Percentiles rank a stretch among this genome's conserved stretches.
phyloP scores from a whole-genome alignment of 2,329 filamentous ascomycete genomes.

The Zasmidium angulare region DNA sequence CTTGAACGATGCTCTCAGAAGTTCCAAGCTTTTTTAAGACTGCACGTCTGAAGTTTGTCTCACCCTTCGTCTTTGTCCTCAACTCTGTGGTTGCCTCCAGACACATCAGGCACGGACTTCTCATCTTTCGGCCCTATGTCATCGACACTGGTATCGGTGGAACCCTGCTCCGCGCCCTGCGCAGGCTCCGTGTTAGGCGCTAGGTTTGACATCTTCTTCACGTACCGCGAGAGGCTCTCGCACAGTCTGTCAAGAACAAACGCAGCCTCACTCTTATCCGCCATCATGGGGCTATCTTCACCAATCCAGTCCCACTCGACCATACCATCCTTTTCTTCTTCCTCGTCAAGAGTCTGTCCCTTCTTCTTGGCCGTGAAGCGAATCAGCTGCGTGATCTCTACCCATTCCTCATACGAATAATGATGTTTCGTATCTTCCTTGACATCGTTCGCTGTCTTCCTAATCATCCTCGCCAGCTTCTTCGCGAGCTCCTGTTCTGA shows the following conservation, averaged over 20 bases:
- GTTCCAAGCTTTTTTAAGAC: too few species aligned
- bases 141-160: background rate
- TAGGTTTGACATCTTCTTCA: slow-evolving; percentile 23
- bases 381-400: slow-evolving; percentile 76
- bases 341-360: slow-evolving; percentile 38
- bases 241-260: slow-evolving; percentile 67
- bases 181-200: background rate
- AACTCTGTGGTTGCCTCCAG: background rate
- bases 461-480: slow-evolving; percentile 68
- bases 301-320: slow-evolving; percentile 74
- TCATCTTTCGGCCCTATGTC: background rate
- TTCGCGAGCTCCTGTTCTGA: slow-evolving; percentile 59
- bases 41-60: background rate
- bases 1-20: too few species aligned
- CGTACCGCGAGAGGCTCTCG: slow-evolving; percentile 59
- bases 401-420: slow-evolving; percentile 85
- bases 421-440: slow-evolving; percentile 57
- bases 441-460: slow-evolving; percentile 63
- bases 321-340: slow-evolving; percentile 58
- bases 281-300: slow-evolving; percentile 66
- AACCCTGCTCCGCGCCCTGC: background rate
- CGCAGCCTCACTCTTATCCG: slow-evolving; percentile 61
- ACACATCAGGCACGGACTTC: background rate
- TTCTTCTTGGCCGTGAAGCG: slow-evolving; percentile 47
- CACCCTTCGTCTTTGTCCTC: background rate